phyloP scores from a whole-genome alignment of 2,329 filamentous ascomycete genomes.

The Phoma sp. region DNA sequence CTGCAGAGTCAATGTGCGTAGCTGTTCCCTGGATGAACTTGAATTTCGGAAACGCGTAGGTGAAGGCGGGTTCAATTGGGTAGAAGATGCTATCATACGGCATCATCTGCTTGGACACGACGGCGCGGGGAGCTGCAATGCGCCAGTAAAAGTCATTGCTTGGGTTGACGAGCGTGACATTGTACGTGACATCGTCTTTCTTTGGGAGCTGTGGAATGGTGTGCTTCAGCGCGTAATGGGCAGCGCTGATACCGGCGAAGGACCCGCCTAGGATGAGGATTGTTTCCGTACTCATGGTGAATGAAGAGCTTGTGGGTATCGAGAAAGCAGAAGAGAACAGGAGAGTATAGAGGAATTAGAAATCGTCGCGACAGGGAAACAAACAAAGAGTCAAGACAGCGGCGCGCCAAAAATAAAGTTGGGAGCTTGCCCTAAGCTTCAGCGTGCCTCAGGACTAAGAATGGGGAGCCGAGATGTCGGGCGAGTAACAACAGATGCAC shows the following conservation, averaged over 20 bases:
- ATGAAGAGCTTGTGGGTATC: background rate
- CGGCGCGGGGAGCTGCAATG: conserved; percentile 61
- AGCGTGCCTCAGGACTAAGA: conserved; percentile 13
- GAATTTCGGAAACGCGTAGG: conserved; percentile 58
- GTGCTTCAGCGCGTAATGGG: conserved; percentile 48
- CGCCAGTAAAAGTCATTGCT: conserved; percentile 63
- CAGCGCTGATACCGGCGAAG: conserved; percentile 45
- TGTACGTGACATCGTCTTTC: conserved; percentile 53
- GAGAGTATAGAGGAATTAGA: background rate
- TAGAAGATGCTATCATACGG: conserved; percentile 59
- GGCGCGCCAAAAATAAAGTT: conserved; percentile 20
- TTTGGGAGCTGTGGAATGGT: conserved; percentile 45
- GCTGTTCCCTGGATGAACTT: conserved; percentile 61
- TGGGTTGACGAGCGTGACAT: conserved; percentile 64
- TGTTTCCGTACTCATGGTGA: conserved; percentile 43
- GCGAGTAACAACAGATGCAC: conserved; percentile 3
- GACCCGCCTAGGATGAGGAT: conserved; percentile 49
- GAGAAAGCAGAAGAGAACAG: conserved; percentile 3
- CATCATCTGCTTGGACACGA: conserved; percentile 60
- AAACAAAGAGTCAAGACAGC: conserved; percentile 13
- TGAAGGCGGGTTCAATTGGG: conserved; percentile 60
- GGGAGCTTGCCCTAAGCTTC: conserved; percentile 12
- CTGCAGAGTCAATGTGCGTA: conserved; percentile 55
- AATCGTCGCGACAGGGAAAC: conserved; percentile 1
- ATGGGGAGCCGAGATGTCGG: conserved; percentile 23